Base-by-base conservation (phyloP, 345 rosid species). In the Moricandia moricandioides region DNA sequence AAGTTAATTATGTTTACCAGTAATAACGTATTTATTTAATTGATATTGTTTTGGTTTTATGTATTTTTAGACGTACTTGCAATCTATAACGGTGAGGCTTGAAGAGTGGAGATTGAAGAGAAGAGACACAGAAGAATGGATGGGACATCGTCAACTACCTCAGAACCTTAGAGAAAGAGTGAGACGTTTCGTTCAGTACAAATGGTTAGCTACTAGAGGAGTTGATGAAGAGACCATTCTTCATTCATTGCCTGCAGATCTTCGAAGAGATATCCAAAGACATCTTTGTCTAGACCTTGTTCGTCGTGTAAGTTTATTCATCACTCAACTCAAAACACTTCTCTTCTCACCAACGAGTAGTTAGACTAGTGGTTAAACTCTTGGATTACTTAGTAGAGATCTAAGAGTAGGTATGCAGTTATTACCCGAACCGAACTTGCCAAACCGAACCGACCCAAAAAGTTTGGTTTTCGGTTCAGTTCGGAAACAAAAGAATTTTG, bases 201-300 rank as follows among this genome's bases (percentile, higher is more conserved):
- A 89, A 83, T 88, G 97, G 97, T 62, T 85, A 24, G 89, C 97
- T 0, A 91, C 94, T 56, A 79, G 86, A 54, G 94, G 94, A 5
- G 97, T 91, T 37, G 86, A 85, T 16, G 94, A 91, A 82, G 93
- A 91, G 80, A 70, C 89, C 65, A 84, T 87, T 55, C 79, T 91
- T 59, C 81, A 67, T 60, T 84, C 82, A 30, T 84, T 91, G 39
- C 97, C 97, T 0, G 76, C 85, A 1, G 92, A 91, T 85, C 93
- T 91, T 4, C 84, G 89, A 1, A 83, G 89, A 79, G 90, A 88
- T 57, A 88, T 91, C 80, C 86, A 88, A 80, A 77, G 94, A 12
- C 94, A 91, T 84, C 86, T 88, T 16, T 91, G 97, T 82, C 83
- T 91, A 40, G 94, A 88, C 74, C 90, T 88, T 76, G 92, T 91